These are phyloP conservation scores for Candida piceae DNA, from an alignment of 805 yeast species.

Conservation along the genomic window DNA sequence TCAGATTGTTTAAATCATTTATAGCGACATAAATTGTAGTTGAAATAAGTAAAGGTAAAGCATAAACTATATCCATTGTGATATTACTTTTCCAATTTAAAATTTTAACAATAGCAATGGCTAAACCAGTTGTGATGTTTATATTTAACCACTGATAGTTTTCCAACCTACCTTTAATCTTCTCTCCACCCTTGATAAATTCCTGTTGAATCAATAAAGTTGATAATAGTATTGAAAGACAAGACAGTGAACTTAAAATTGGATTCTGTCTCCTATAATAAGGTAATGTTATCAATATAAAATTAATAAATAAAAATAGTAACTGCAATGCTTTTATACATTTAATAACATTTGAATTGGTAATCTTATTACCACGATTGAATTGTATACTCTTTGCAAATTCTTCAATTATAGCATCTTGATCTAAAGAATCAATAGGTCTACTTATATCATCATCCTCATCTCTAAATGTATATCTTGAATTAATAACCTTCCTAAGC, in stretches of 20 bases:
- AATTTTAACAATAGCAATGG: constrained; percentile 10
- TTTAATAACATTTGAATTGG: constrained; percentile 4
- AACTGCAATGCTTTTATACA: constrained; percentile 14
- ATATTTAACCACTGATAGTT: constrained; percentile 1
- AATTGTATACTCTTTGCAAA: constrained; percentile 19
- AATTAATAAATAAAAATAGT: constrained; percentile 18
- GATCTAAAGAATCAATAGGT: constrained; percentile 23
- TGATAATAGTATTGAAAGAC: constrained; percentile 17
- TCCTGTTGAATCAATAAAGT: constrained; percentile 16
- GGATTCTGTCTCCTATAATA: constrained; percentile 24
- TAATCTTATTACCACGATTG: constrained; percentile 8
- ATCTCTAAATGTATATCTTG: constrained; percentile 19
- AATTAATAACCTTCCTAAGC: constrained; percentile 21
- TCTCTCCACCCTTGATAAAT: constrained; percentile 6
- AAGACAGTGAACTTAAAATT: constrained; percentile 21
- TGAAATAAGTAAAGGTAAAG: constrained; percentile 23
- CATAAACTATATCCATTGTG: constrained; percentile 19
- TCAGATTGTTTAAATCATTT: constrained; percentile 16
- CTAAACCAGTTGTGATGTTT: constrained; percentile 4
- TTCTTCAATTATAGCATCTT: constrained; percentile 14
- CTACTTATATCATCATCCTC: constrained; percentile 4
- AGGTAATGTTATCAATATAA: constrained; percentile 24
- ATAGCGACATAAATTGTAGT: constrained; percentile 14
- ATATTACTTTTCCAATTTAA: constrained; percentile 2
- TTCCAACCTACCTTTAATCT: not conserved